phyloP scores from a whole-genome alignment of 2,329 filamentous ascomycete species.

The Didymella sp. region DNA sequence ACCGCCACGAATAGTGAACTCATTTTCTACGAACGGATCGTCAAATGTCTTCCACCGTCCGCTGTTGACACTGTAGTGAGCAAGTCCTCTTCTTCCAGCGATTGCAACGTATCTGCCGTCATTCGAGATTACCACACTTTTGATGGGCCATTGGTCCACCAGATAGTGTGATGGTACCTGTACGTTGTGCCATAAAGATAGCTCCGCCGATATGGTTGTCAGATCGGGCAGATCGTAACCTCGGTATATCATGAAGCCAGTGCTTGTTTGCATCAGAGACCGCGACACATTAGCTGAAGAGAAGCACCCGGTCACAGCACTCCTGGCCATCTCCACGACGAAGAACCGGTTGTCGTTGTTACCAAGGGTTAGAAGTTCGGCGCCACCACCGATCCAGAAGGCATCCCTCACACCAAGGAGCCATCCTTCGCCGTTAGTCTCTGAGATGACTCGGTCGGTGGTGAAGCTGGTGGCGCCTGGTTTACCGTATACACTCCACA shows the following conservation, averaged over 20 bases:
- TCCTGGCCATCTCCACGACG: slow-evolving; percentile 90
- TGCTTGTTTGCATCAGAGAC: slow-evolving; percentile 86
- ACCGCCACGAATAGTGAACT: slow-evolving; percentile 89
- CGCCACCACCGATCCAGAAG: slow-evolving; percentile 86
- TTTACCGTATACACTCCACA: slow-evolving; percentile 97
- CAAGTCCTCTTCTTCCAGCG: slow-evolving; percentile 89
- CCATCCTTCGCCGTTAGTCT: slow-evolving; percentile 80
- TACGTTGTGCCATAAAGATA: slow-evolving; percentile 92
- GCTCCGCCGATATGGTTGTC: slow-evolving; percentile 88
- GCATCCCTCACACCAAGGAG: slow-evolving; percentile 78
- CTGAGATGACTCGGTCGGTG: slow-evolving; percentile 68
- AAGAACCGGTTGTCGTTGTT: slow-evolving; percentile 79
- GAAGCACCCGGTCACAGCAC: slow-evolving; percentile 90
- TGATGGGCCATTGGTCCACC: slow-evolving; percentile 91
- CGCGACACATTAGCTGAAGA: slow-evolving; percentile 88
- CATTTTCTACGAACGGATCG: slow-evolving; percentile 80
- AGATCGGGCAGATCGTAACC: slow-evolving; percentile 91
- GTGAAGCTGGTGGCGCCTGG: slow-evolving; percentile 83
- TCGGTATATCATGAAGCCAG: slow-evolving; percentile 88
- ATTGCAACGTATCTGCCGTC: slow-evolving; percentile 95
- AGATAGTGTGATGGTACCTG: slow-evolving; percentile 86
- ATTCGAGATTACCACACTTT: slow-evolving; percentile 82
- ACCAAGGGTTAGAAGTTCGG: slow-evolving; percentile 79
- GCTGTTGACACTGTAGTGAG: slow-evolving; percentile 94
- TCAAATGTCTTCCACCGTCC: slow-evolving; percentile 95